phyloP scores from a whole-genome alignment of 371 early-diverging fungal genomes.

The Mucor plumbeus region DNA sequence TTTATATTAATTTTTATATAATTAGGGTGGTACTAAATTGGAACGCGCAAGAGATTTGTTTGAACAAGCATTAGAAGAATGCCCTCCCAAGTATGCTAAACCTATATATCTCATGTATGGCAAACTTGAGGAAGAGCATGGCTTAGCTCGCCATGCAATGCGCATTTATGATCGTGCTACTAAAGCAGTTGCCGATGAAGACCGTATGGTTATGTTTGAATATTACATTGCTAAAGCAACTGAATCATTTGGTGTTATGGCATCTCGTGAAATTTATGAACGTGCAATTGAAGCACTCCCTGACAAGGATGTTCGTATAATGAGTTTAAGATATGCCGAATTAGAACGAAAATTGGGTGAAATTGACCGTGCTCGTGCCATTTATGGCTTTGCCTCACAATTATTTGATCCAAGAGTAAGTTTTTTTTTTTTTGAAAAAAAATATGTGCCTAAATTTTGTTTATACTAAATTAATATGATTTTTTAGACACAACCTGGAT shows the following conservation, averaged over 20 bases:
- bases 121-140: slow-evolving; percentile 92
- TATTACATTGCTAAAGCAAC: slow-evolving; percentile 92
- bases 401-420: slow-evolving; percentile 86
- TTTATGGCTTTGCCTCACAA: slow-evolving; percentile 89
- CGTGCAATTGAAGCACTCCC: slow-evolving; percentile 88
- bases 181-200: slow-evolving; percentile 73
- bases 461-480: not conserved
- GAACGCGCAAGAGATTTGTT: slow-evolving; percentile 96
- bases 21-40: slow-evolving; percentile 78
- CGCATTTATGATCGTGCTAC: slow-evolving; percentile 93
- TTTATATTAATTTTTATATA: not conserved
- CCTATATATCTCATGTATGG: slow-evolving; percentile 93
- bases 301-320: slow-evolving; percentile 79
- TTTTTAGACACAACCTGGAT: slow-evolving; percentile 63
- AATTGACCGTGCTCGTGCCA: slow-evolving; percentile 93
- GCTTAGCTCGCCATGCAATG: slow-evolving; percentile 92
- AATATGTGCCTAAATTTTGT: not conserved
- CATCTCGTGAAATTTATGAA: slow-evolving; percentile 91
- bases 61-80: slow-evolving; percentile 91
- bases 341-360: slow-evolving; percentile 93
- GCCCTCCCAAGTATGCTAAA: slow-evolving; percentile 88
- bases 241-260: slow-evolving; percentile 84
- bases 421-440: not conserved
- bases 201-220: slow-evolving; percentile 83
- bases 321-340: slow-evolving; percentile 85